Evolutionary conservation across 106 monocot genomes (phyloP).

Genomic region (Apostasia shenzhenica): DNA sequence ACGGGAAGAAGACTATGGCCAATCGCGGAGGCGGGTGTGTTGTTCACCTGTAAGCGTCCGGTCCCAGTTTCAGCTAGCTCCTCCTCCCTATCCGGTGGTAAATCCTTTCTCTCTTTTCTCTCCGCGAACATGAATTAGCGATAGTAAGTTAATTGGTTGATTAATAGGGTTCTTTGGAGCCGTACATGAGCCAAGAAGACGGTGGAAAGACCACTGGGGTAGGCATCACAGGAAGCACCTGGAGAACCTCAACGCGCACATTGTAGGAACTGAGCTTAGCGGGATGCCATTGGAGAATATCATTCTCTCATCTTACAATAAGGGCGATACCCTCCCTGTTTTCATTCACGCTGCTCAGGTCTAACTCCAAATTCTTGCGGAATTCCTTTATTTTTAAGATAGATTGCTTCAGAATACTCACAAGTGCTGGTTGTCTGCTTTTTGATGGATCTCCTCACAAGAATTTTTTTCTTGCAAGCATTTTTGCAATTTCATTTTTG

Average conservation of each 20-base stretch:
- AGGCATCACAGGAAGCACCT: constrained; percentile 67
- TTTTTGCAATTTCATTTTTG: no score
- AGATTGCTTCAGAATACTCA: background rate
- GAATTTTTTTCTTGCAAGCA: no score
- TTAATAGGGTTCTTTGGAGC: constrained; percentile 68
- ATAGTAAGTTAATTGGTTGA: background rate
- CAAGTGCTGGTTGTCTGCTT: background rate
- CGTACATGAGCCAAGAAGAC: constrained; percentile 73
- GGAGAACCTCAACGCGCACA: constrained; percentile 57
- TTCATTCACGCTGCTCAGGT: constrained; percentile 87
- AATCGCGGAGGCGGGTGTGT: constrained; percentile 4
- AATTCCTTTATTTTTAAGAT: background rate
- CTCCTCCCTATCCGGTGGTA: constrained; percentile 52
- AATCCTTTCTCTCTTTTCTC: background rate
- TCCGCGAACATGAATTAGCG: background rate
- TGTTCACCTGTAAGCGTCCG: constrained; percentile 12
- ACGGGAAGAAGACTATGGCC: background rate
- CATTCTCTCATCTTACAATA: constrained; percentile 59
- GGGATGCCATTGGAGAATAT: constrained; percentile 48
- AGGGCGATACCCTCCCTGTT: constrained; percentile 53
- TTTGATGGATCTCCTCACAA: background rate
- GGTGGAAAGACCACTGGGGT: constrained; percentile 74
- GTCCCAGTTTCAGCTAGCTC: constrained; percentile 32
- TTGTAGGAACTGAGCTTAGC: constrained; percentile 52
- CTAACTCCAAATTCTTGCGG: background rate